Evolutionary conservation across 257 asterid species (phyloP).

Genomic region (Buddleja alternifolia): DNA sequence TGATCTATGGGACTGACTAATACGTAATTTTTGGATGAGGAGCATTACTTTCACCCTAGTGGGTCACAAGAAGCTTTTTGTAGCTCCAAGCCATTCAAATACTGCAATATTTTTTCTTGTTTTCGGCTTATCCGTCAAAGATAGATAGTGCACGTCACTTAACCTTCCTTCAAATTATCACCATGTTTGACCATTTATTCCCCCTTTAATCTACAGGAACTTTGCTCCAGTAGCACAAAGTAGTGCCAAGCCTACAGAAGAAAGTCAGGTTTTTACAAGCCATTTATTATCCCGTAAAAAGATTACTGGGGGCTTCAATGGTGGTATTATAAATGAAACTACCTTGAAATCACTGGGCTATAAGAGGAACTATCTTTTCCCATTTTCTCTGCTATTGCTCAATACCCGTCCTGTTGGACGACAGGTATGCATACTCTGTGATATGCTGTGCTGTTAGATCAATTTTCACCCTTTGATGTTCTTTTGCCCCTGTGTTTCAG

Average conservation of each 20-base stretch:
- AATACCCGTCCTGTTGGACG: slow-evolving; percentile 94
- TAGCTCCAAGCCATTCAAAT: slow-evolving; percentile 11
- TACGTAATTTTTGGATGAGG: no score
- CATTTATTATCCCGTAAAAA: slow-evolving; percentile 68
- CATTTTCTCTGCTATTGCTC: slow-evolving; percentile 77
- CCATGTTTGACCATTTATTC: slow-evolving; percentile 13
- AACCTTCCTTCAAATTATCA: slow-evolving; percentile 17
- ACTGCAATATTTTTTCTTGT: background rate
- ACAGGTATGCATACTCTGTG: slow-evolving; percentile 60
- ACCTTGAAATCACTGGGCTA: slow-evolving; percentile 69
- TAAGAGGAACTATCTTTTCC: slow-evolving; percentile 71
- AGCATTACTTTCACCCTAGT: background rate
- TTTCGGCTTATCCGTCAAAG: slow-evolving; percentile 1
- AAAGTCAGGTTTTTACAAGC: slow-evolving; percentile 50
- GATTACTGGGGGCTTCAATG: slow-evolving; percentile 80
- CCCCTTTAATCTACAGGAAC: slow-evolving; percentile 50
- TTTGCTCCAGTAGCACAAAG: slow-evolving; percentile 43
- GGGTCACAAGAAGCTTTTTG: slow-evolving; percentile 12
- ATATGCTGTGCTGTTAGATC: slow-evolving; percentile 21
- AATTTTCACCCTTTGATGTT: slow-evolving; percentile 35
- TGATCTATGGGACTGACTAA: no score
- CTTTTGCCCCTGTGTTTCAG: slow-evolving; percentile 58
- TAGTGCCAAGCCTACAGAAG: slow-evolving; percentile 51
- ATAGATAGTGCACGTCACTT: slow-evolving; percentile 1
- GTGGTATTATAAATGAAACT: slow-evolving; percentile 79